Evolutionary conservation across 495 filamentous ascomycete species (phyloP).

Genomic region (Hypomontagnella monticulosa): DNA sequence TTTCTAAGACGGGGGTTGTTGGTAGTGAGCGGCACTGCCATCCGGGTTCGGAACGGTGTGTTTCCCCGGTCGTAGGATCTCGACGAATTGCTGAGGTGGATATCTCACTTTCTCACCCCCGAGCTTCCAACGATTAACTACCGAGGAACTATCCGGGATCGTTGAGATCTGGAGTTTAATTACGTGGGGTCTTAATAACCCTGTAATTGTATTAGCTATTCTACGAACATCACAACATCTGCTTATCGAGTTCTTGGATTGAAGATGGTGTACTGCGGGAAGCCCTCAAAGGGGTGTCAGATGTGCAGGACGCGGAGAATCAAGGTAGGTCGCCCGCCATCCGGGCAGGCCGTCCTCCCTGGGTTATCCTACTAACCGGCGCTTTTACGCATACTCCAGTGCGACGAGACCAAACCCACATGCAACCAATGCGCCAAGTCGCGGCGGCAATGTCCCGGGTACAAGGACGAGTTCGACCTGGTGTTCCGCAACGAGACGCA

Average conservation of each 20-base stretch:
- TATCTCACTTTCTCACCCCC: too few species aligned
- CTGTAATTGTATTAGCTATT: not conserved
- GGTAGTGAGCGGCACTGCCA: too few species aligned
- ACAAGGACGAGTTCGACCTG: slow-evolving; percentile 73
- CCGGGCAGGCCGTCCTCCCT: not conserved
- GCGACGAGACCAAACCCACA: slow-evolving; percentile 73
- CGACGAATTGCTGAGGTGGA: too few species aligned
- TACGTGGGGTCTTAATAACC: not conserved
- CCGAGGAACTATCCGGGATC: not conserved
- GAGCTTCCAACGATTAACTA: not conserved
- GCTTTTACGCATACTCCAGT: slow-evolving; percentile 52
- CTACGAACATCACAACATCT: too few species aligned
- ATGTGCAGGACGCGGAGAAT: slow-evolving; percentile 75
- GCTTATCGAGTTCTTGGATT: not conserved
- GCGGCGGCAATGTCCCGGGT: slow-evolving; percentile 73
- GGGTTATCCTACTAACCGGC: slow-evolving; percentile 16
- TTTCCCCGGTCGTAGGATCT: too few species aligned
- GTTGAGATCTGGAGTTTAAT: not conserved
- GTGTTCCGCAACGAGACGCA: slow-evolving; percentile 73
- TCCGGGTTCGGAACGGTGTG: too few species aligned
- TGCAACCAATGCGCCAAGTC: slow-evolving; percentile 76
- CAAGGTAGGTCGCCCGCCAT: slow-evolving; percentile 64
- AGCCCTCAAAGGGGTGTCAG: slow-evolving; percentile 77
- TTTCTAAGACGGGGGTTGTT: too few species aligned
- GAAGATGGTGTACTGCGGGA: slow-evolving; percentile 77